phyloP scores from a whole-genome alignment of 192 early-diverging fungal genomes.

The Dimargaris verticillata region DNA sequence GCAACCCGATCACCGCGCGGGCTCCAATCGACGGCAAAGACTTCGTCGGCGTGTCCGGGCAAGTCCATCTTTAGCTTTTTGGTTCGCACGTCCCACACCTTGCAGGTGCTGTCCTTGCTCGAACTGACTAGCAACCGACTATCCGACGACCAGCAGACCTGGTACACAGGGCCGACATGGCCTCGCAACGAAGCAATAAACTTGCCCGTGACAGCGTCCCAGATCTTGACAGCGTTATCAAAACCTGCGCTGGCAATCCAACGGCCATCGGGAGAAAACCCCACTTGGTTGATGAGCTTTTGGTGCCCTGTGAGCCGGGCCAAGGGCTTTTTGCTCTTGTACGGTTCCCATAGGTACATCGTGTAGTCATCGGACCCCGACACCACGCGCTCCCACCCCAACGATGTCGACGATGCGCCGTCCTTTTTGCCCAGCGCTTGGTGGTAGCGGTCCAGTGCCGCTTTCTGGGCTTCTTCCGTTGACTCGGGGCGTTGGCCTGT shows the following conservation, averaged over 20 bases:
- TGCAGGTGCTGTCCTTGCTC: conserved; percentile 82
- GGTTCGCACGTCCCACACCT: conserved; percentile 86
- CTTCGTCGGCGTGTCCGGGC: conserved; percentile 92
- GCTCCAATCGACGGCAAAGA: conserved; percentile 90
- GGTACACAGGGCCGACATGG: conserved; percentile 93
- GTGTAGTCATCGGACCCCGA: conserved; percentile 96
- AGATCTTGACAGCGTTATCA: conserved; percentile 94
- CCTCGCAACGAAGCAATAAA: conserved; percentile 85
- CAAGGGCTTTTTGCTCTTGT: conserved; percentile 58
- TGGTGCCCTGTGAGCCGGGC: conserved; percentile 84
- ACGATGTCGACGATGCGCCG: too few species aligned
- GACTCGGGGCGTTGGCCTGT: conserved; percentile 41
- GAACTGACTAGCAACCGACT: conserved; percentile 79
- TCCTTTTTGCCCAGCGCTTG: conserved; percentile 40
- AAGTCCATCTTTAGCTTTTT: conserved; percentile 82
- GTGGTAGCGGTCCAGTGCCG: conserved; percentile 67
- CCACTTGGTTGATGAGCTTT: conserved; percentile 86
- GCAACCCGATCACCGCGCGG: conserved; percentile 81
- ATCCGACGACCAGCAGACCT: conserved; percentile 87
- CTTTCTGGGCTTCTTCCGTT: conserved; percentile 48
- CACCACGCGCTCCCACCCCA: conserved; percentile 50
- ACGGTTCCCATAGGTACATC: conserved; percentile 89
- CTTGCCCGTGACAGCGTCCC: conserved; percentile 81
- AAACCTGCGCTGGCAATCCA: conserved; percentile 83
- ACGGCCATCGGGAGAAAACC: conserved; percentile 83